Evolutionary conservation across 306 rosid species (phyloP).

Genomic region (Gastrolobium villosum): DNA sequence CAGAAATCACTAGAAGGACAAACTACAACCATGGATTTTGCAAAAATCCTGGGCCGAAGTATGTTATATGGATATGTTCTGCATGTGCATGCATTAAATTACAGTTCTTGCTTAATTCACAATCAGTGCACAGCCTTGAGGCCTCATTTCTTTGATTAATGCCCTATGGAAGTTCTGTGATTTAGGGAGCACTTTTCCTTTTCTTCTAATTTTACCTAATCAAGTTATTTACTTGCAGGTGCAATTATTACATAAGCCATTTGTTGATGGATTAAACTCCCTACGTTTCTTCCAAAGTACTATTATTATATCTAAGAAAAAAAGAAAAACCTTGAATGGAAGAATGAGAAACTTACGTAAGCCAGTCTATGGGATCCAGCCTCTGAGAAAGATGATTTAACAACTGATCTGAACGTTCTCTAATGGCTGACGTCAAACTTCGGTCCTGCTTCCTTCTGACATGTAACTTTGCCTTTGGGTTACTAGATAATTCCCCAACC

Average conservation of each 20-base stretch:
- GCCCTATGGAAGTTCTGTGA: not conserved
- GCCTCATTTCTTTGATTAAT: slow-evolving; percentile 1
- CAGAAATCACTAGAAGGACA: slow-evolving; percentile 36
- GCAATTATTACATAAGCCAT: slow-evolving; percentile 34
- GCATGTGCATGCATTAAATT: slow-evolving; percentile 7
- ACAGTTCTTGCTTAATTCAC: slow-evolving; percentile 17
- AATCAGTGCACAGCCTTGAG: slow-evolving; percentile 15
- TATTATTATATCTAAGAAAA: slow-evolving; percentile 1
- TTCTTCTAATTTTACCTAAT: slow-evolving; percentile 16
- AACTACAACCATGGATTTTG: slow-evolving; percentile 21
- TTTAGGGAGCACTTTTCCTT: not conserved
- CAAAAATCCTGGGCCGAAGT: not conserved
- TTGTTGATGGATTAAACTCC: slow-evolving; percentile 10
- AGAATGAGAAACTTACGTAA: slow-evolving; percentile 75
- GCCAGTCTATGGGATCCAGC: slow-evolving; percentile 99
- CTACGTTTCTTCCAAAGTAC: slow-evolving; percentile 1
- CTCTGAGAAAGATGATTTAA: slow-evolving; percentile 77
- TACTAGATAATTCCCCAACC: slow-evolving; percentile 61
- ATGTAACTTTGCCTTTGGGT: slow-evolving; percentile 60
- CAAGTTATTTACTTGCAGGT: slow-evolving; percentile 19
- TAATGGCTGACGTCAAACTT: slow-evolving; percentile 64
- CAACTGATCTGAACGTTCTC: slow-evolving; percentile 74
- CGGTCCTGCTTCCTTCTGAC: slow-evolving; percentile 80
- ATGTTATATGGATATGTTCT: slow-evolving; percentile 5
- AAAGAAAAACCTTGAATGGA: slow-evolving; percentile 26